Evolutionary conservation across 2,329 filamentous ascomycete species (phyloP), one percentile per base, ranked within the genome.

Genomic region (Erysiphe pulchra): DNA sequence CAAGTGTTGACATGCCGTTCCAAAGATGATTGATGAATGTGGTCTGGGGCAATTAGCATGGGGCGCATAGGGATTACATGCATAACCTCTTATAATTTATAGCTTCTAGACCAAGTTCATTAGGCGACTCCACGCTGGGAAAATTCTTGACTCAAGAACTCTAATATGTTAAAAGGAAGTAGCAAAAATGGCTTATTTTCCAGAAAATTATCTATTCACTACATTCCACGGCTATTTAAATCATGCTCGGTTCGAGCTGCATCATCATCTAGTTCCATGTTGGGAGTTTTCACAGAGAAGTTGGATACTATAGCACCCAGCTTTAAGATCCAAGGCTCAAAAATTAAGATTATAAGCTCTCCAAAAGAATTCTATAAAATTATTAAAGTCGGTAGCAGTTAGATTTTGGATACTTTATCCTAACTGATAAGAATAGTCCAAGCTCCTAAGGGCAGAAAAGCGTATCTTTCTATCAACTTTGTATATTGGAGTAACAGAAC

Each of bases 401-500:
- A 2, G 10, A 39, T 16, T 16, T 17, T 13, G 18, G 8, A 44
- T 34, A 36, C 10, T 13, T 33, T 20, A 6, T 12, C 28, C 7
- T 18, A 7, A 53, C 56, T 59, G 54, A 58, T 54, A 47, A 47
- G 39, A 47, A 47, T 57, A 86, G 80, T 63, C 71, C 50, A 92
- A 86, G 63, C 94, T 98, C 57, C 72, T 71, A 45, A 72, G 70
- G 50, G 90, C 90, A 10, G 74, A 83, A 60, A 69, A 65, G 45
- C 73, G 82, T 48, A 79, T 98, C 52, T 98, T 92, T 59, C 65
- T 98, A 44, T 92, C 86, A n/a, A 98, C 90, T 0, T 65, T 98
- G 45, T 98, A 98, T 59, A 90, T 98, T 58, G 90, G 90, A 50
- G 92, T 87, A 60, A 80, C 80, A 1, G 90, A 98, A 62, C 70